Evolutionary conservation across 2,329 filamentous ascomycete species (phyloP).

Genomic region (Fusarium aywerte): DNA sequence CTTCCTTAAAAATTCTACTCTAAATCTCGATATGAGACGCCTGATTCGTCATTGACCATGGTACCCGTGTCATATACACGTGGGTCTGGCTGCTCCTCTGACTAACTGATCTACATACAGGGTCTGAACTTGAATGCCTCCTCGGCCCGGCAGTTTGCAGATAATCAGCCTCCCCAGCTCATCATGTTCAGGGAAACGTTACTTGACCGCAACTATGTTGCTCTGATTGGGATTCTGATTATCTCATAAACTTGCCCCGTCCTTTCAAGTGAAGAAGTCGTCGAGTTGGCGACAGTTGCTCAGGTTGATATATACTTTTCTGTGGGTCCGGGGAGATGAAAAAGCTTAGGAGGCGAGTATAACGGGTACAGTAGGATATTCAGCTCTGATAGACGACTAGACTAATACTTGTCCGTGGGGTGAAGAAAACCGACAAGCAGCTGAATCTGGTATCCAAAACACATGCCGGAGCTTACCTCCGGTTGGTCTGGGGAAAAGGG

Average conservation of each 20-base stretch:
- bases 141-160: neutral
- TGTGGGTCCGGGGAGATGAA: conserved; percentile 10
- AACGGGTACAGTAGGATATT: neutral
- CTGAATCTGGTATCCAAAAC: neutral
- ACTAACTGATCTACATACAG: conserved; percentile 28
- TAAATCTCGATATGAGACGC: conserved; percentile 16
- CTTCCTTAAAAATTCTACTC: conserved; percentile 1
- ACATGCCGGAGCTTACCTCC: conserved; percentile 28
- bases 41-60: conserved; percentile 21
- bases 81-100: conserved; percentile 13
- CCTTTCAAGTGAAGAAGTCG: neutral
- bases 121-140: conserved; percentile 13
- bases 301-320: neutral
- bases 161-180: neutral
- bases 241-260: neutral
- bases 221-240: neutral
- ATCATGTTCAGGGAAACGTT: neutral
- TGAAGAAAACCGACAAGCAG: neutral
- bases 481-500: conserved; percentile 13
- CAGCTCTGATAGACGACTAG: neutral
- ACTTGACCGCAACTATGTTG: neutral
- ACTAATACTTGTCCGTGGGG: neutral
- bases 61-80: conserved; percentile 8
- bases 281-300: neutral
- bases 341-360: conserved; percentile 4